Evolutionary conservation across 257 asterid genomes (phyloP).

Genomic region (Petunia secreta): DNA sequence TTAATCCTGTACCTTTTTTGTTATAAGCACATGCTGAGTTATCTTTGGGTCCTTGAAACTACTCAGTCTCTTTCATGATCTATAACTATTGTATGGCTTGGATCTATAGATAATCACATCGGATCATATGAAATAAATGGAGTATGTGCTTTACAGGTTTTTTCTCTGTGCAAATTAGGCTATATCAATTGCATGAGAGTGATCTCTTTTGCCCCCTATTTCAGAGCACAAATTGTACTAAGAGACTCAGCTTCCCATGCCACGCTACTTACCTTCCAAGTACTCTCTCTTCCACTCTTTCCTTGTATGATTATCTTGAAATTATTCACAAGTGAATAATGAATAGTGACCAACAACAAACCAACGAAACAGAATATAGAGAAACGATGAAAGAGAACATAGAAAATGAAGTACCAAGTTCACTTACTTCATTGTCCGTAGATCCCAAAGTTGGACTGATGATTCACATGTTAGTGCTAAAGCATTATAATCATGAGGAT

Average conservation of each 20-base stretch:
- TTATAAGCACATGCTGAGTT: neutral
- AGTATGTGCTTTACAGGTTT: neutral
- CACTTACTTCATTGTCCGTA: conserved; percentile 89
- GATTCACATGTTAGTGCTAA: conserved; percentile 79
- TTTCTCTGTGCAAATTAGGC: neutral
- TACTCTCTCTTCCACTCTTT: neutral
- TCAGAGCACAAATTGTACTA: neutral
- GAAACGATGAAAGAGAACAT: neutral
- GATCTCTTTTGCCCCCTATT: neutral
- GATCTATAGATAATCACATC: neutral
- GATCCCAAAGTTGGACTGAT: conserved; percentile 94
- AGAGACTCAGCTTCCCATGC: neutral
- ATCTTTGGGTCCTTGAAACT: conserved; percentile 15
- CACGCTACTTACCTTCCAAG: neutral
- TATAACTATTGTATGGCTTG: neutral
- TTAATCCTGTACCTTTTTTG: neutral
- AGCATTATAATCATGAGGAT: conserved; percentile 80
- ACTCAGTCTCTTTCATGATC: conserved; percentile 11
- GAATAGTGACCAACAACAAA: neutral
- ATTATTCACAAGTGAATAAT: neutral
- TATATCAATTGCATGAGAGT: neutral
- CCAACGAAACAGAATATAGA: neutral
- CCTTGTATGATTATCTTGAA: neutral
- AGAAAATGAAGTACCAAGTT: conserved; percentile 24
- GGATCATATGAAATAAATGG: neutral